Conservation (phyloP, 1,284 basidiomycete species). For the Exobasidium rhododendri region DNA sequence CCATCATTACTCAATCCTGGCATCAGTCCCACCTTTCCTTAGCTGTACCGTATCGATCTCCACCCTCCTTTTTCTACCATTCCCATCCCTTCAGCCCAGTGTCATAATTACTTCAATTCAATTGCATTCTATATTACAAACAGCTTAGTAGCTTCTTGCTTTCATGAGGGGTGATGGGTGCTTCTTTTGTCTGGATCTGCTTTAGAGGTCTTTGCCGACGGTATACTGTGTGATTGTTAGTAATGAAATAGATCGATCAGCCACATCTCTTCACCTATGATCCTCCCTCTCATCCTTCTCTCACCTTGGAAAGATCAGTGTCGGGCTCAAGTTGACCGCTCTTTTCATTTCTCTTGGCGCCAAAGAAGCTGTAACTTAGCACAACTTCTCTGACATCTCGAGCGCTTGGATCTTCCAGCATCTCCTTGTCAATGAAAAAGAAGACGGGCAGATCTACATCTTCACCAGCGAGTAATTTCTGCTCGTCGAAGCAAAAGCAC, state of each 20-base stretch:
- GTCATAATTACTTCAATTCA: neutral
- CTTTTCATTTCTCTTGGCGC: conserved; percentile 56
- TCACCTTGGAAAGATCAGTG: conserved; percentile 40
- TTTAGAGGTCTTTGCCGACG: conserved; percentile 33
- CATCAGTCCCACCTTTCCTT: neutral
- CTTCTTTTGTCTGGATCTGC: neutral
- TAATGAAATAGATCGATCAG: neutral
- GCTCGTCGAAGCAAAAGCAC: conserved; percentile 99
- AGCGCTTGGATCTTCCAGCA: conserved; percentile 84
- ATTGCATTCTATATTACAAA: neutral
- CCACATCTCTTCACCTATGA: conserved; percentile 6
- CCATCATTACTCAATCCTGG: neutral
- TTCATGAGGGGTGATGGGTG: neutral
- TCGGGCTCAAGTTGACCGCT: conserved; percentile 52
- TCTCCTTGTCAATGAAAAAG: conserved; percentile 97
- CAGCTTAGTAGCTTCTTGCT: neutral
- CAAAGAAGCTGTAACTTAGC: conserved; percentile 96
- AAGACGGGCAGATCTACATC: conserved; percentile 97
- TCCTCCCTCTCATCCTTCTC: neutral
- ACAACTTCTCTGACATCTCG: conserved; percentile 85
- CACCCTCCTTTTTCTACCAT: neutral
- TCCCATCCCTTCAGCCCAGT: neutral
- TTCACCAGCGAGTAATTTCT: conserved; percentile 87
- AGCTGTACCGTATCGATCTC: neutral
- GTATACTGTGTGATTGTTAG: conserved; percentile 28